Conservation (phyloP, 345 rosid species). For the Arabis hirsuta region DNA sequence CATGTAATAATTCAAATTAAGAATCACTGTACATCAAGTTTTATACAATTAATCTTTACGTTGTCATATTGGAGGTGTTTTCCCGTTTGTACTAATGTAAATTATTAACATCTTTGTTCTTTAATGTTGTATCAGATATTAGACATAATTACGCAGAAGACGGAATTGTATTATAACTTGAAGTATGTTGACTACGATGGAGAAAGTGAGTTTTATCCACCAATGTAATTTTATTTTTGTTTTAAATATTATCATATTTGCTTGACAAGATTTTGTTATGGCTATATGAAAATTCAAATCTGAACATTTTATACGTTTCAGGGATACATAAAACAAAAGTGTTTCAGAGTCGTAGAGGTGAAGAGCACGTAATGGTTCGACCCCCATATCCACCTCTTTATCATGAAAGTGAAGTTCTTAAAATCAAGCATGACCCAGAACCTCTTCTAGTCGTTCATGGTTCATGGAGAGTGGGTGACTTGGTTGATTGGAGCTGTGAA, state of each 20-base stretch:
- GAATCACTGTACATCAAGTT: neutral
- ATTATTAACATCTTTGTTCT: neutral
- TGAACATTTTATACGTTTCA: neutral
- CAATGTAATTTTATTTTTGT: neutral
- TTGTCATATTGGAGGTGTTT: neutral
- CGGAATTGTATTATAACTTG: neutral
- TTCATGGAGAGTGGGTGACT: constrained; percentile 36
- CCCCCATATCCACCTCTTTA: constrained; percentile 31
- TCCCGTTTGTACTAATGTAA: neutral
- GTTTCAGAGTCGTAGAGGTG: neutral
- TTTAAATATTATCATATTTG: neutral
- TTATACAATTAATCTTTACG: neutral
- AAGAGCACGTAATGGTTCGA: constrained; percentile 26
- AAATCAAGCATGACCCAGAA: constrained; percentile 1
- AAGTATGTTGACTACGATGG: constrained; percentile 14
- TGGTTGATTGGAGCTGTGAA: constrained; percentile 34
- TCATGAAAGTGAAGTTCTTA: constrained; percentile 6
- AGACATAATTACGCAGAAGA: neutral
- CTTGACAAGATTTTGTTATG: neutral
- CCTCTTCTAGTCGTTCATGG: constrained; percentile 19
- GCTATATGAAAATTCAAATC: neutral
- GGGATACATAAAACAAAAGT: constrained; percentile 19
- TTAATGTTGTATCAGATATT: constrained; percentile 2
- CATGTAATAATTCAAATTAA: neutral
- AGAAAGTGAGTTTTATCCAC: constrained; percentile 8